Evolutionary conservation across 2,329 filamentous ascomycete genomes (phyloP), one percentile per base, ranked within the genome.

Genomic region (Fusarium fracticaudum): DNA sequence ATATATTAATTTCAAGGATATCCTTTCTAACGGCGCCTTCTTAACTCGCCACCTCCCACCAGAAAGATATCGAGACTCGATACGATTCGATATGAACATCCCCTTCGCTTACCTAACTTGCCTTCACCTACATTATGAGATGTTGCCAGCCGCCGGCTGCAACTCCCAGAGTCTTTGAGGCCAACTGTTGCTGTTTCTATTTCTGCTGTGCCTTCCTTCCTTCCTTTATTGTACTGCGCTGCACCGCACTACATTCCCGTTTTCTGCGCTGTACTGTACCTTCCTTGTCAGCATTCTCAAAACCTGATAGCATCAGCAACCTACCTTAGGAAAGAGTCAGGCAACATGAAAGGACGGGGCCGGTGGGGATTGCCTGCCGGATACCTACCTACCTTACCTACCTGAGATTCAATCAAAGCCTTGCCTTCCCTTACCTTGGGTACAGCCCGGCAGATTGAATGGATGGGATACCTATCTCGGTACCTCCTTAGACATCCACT

Each of bases 1-100:
- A 66, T 70, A 68, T 50, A 58, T 67, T 55, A 64, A 70, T 37
- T 43, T 59, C 64, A 75, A 41, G 65, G 65, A 67, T 65, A 45
- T 68, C 59, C 53, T 60, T 60, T 73, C 45, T 58, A 67, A 65
- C 50, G 51, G 57, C 64, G 67, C 57, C 75, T 75, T 77, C 70
- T 77, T 72, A 78, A 77, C 64, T 64, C 72, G 66, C 69, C 66
- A 44, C 60, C 63, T 71, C 72, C 71, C 74, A 60, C 74, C 60
- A 69, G 35, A 55, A 50, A 57, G 58, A 60, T 58, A 58, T 68
- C 45, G 41, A 63, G 50, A 63, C 54, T 24, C 60, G 60, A 60
- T 62, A 63, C 64, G 29, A 72, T 63, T 70, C 64, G 50, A 71
- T 53, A 61, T 67, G 31, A 45, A 58, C 29, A 37, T 63, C 31